Conservation (phyloP, 495 filamentous ascomycete species). For the Neurospora tetraspora region DNA sequence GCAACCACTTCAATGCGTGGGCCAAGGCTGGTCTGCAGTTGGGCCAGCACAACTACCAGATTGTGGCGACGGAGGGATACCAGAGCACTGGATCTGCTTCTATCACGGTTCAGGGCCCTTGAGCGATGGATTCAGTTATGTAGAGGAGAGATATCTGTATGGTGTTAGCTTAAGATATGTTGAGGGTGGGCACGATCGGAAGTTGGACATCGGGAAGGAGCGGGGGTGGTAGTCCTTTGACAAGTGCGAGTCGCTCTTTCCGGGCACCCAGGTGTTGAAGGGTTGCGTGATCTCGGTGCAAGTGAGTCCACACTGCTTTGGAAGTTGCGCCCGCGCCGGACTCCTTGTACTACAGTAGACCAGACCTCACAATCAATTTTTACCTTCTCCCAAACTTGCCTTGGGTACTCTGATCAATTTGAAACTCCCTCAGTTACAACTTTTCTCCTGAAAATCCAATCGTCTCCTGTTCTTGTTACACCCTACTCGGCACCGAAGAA, state of each 20-base stretch:
- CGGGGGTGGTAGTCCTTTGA: not conserved
- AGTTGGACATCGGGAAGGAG: not conserved
- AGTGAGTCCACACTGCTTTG: not conserved
- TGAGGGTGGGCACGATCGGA: not conserved
- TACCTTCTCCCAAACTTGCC: not conserved
- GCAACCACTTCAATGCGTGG: slow-evolving; percentile 55
- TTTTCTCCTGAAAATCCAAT: not conserved
- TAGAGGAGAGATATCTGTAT: not conserved
- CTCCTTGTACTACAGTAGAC: not conserved
- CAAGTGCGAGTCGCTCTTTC: too few relatives aligned
- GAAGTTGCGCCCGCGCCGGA: not conserved
- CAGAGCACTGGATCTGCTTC: slow-evolving; percentile 39
- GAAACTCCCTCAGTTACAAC: not conserved
- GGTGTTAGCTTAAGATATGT: not conserved
- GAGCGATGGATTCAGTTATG: not conserved
- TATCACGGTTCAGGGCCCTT: slow-evolving; percentile 33
- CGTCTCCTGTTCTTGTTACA: not conserved
- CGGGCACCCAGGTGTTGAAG: too few relatives aligned
- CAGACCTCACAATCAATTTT: not conserved
- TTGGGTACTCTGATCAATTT: not conserved
- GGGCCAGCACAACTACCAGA: slow-evolving; percentile 48
- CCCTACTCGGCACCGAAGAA: not conserved
- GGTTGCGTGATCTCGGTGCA: too few relatives aligned
- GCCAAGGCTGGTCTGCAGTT: slow-evolving; percentile 34
- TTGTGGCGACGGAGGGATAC: slow-evolving; percentile 51